Evolutionary conservation across 306 rosid species (phyloP).

Genomic region (Quercus engelmannii): DNA sequence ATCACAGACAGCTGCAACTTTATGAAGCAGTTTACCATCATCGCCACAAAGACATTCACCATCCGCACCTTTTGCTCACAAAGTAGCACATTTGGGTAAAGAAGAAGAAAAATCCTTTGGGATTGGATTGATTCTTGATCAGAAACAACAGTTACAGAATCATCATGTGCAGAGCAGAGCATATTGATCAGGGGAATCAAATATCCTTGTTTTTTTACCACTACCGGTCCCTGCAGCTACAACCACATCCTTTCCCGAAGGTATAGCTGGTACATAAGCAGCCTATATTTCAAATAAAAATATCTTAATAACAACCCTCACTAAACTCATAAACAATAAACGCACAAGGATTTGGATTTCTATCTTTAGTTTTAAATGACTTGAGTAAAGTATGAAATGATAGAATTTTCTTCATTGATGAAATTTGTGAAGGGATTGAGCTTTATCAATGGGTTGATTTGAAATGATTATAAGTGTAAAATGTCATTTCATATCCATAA

Average conservation of each 20-base stretch:
- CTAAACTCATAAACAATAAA: neutral
- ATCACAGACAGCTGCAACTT: conserved; percentile 77
- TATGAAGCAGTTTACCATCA: conserved; percentile 55
- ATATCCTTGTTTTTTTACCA: conserved; percentile 79
- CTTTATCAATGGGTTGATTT: no score
- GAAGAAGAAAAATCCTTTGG: conserved; percentile 53
- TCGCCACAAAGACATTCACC: conserved; percentile 71
- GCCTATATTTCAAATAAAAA: conserved; percentile 55
- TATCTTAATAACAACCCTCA: neutral
- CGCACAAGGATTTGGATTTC: no score
- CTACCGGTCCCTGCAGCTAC: conserved; percentile 98
- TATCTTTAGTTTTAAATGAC: no score
- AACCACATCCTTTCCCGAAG: conserved; percentile 75
- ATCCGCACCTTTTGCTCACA: conserved; percentile 82
- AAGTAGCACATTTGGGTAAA: conserved; percentile 88
- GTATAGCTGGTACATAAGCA: conserved; percentile 73
- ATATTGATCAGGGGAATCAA: conserved; percentile 70
- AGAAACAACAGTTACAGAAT: conserved; percentile 26
- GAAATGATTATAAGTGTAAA: no score
- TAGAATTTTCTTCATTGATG: no score
- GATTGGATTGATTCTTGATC: conserved; percentile 32
- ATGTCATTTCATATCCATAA: no score
- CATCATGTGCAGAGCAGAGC: conserved; percentile 35
- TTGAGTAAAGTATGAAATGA: no score
- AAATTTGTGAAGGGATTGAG: no score